A percentile compares a stretch with the other conserved stretches of the same genome.
Conservation (phyloP, 257 asterid species). For the Cinchona pubescens region DNA sequence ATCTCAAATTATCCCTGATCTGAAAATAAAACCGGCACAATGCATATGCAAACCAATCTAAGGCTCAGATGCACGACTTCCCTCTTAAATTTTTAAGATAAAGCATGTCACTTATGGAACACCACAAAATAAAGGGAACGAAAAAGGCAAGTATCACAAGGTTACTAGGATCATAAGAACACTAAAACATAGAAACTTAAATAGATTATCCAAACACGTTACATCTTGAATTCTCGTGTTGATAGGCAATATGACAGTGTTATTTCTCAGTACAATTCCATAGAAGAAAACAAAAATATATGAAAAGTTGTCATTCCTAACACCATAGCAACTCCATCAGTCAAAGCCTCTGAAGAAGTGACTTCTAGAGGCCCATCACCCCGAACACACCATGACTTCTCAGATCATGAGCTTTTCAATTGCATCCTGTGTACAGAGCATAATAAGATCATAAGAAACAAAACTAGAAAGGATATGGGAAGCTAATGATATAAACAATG, state of each 20-base stretch:
- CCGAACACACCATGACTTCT: conserved; percentile 26
- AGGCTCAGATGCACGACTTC: neutral
- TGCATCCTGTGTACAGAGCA: conserved; percentile 28
- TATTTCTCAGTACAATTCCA: neutral
- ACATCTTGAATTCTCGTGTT: neutral
- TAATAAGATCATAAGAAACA: neutral
- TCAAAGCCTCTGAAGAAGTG: conserved; percentile 36
- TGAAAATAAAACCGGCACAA: neutral
- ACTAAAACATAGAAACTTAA: neutral
- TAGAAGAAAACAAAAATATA: neutral
- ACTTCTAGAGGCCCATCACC: conserved; percentile 35
- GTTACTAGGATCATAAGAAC: neutral
- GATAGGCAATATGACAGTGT: neutral
- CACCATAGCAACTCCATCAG: conserved; percentile 28
- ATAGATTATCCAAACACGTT: neutral
- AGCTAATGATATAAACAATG: neutral
- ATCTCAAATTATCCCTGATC: neutral
- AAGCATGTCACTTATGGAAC: neutral
- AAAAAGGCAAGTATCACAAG: neutral
- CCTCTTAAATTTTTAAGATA: neutral
- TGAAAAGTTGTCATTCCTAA: neutral
- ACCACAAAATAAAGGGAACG: neutral
- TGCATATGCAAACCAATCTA: neutral
- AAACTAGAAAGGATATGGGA: neutral
- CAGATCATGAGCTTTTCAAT: conserved; percentile 42